Percentiles rank a stretch among this genome's conserved stretches.
Evolutionary conservation across 1,284 basidiomycete species (phyloP).

Genomic region (Leccinum pachyderme): DNA sequence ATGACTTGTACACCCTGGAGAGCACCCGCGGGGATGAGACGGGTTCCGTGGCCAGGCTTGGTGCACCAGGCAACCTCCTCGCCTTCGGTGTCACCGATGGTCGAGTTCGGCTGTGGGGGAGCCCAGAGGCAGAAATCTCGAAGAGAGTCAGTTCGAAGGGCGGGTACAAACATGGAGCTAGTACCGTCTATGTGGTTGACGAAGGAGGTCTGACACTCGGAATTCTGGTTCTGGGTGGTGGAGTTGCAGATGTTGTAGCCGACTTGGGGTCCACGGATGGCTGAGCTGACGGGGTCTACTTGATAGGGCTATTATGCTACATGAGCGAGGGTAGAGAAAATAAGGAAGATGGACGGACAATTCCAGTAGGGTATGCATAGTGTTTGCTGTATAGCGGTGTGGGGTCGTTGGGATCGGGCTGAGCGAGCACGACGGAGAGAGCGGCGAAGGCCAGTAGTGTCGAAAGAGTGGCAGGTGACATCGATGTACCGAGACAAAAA

Average conservation of each 20-base stretch:
- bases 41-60: slow-evolving; percentile 39
- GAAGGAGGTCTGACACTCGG: slow-evolving; percentile 64
- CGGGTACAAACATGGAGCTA: slow-evolving; percentile 14
- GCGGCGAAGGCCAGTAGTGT: slow-evolving; percentile 38
- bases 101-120: slow-evolving; percentile 42
- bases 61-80: slow-evolving; percentile 71
- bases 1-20: slow-evolving; percentile 39
- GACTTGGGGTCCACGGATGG: slow-evolving; percentile 53
- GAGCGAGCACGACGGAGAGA: slow-evolving; percentile 36
- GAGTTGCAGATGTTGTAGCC: slow-evolving; percentile 74
- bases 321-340: not conserved
- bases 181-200: slow-evolving; percentile 50
- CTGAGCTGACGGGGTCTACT: slow-evolving; percentile 47
- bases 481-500: not conserved
- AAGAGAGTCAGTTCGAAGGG: not conserved
- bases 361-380: slow-evolving; percentile 47
- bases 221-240: slow-evolving; percentile 59
- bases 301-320: slow-evolving; percentile 49
- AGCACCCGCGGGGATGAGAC: slow-evolving; percentile 40
- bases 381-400: slow-evolving; percentile 53
- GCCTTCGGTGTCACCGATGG: slow-evolving; percentile 62
- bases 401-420: slow-evolving; percentile 35
- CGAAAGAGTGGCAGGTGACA: slow-evolving; percentile 46
- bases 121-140: slow-evolving; percentile 58
- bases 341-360: slow-evolving; percentile 38